These are phyloP conservation scores for Clonostachys rhizophaga DNA, from an alignment of 2,329 filamentous ascomycete genomes.

Conservation along the genomic window DNA sequence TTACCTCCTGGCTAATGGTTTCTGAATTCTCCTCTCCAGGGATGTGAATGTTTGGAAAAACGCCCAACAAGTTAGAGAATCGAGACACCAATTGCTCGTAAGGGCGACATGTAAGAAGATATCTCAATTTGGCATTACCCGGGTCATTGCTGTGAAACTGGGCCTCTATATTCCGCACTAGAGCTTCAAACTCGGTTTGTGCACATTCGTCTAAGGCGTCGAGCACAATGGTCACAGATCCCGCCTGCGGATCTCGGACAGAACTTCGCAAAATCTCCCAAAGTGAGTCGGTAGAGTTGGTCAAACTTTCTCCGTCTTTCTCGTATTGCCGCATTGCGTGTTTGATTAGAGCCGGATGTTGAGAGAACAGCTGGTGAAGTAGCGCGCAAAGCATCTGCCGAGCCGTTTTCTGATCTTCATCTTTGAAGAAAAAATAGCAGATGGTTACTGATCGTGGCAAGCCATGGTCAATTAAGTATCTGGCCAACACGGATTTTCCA, in stretches of 20 bases:
- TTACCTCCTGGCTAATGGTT: conserved; percentile 24
- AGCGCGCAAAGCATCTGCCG: conserved; percentile 29
- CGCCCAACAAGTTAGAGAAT: conserved; percentile 10
- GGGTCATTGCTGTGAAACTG: conserved; percentile 1
- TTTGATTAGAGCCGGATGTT: conserved; percentile 18
- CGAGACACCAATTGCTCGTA: conserved; percentile 17
- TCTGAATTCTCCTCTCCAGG: conserved; percentile 26
- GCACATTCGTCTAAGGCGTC: background rate
- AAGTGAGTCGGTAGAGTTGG: conserved; percentile 11
- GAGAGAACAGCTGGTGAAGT: conserved; percentile 28
- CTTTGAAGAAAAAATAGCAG: conserved; percentile 39
- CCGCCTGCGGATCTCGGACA: background rate
- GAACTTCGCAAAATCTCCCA: conserved; percentile 24
- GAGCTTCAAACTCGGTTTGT: conserved; percentile 8
- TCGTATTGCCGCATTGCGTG: conserved; percentile 18
- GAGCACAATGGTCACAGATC: background rate
- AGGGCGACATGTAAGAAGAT: conserved; percentile 26
- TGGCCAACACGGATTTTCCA: conserved; percentile 29
- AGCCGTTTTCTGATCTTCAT: conserved; percentile 24
- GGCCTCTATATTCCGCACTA: conserved; percentile 3
- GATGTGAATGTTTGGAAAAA: conserved; percentile 21
- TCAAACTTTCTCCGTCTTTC: conserved; percentile 15
- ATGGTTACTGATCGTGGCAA: conserved; percentile 15
- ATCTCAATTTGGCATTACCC: conserved; percentile 14
- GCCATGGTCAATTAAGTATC: conserved; percentile 18